Evolutionary conservation across 116 monocot genomes (phyloP), one percentile per base, ranked within the genome.

Genomic region (Trichopus zeylanicus): DNA sequence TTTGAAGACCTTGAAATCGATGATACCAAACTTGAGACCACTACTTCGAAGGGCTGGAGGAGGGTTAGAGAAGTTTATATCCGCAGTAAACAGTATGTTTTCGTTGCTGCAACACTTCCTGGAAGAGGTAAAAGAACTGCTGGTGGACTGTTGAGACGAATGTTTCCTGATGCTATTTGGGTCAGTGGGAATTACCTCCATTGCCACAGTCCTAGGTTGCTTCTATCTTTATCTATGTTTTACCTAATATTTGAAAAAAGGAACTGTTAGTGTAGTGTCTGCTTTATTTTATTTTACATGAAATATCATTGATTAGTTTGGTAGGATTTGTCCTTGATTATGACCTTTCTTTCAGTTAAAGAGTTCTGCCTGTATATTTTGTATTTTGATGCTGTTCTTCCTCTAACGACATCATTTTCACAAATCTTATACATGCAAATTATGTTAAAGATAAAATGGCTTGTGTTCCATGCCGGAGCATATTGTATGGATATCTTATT

Each of bases 41-140:
- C 56, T 27, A 61, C 33, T 20, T 57, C 42, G 21, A 90, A 69
- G 65, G 85, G 77, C 32, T 92, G 92, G 99, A 80, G 82, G 34
- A 88, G 99, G 55, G 83, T 78, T 51, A 85, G 85, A 76, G 67
- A 92, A 76, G 39, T 86, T 30, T 99, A 99, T 61, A 78, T 3
- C 28, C 88, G 88, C 20, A 99, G 92, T 68, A 99, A 99, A 70
- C 99, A 99, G 46, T 99, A 99, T 35, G 73, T 99, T 27, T 99
- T 92, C 76, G 80, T 99, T 65, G 98, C 98, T 52, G 98, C 98
- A 8, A 99, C 98, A 46, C 84, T 99, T 71, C 98, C 98, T 55
- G 71, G 38, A 67, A 99, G 66, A 63, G 98, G 98, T 27, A 99
- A 92, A 69, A 92, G 75, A 69, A 99, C 98, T 61, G 92, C 88